Conservation (phyloP, 2,329 filamentous ascomycete genomes). For the Trichophyton rubrum region DNA sequence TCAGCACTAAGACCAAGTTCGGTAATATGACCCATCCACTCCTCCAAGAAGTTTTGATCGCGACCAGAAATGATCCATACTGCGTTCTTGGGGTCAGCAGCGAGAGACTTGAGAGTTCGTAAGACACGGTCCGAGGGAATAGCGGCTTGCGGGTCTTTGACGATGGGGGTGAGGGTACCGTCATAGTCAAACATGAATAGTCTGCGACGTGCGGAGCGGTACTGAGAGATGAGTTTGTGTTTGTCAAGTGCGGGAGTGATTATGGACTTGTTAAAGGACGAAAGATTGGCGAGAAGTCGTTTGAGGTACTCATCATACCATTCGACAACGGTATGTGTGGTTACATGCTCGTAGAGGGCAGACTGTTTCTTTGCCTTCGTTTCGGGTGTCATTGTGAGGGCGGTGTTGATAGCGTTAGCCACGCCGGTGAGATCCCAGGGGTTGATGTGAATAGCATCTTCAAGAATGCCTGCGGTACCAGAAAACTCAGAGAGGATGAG, state of each 20-base stretch:
- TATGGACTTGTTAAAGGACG: slow-evolving; percentile 59
- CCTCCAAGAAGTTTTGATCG: slow-evolving; percentile 79
- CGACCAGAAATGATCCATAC: slow-evolving; percentile 99
- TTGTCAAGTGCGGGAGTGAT: slow-evolving; percentile 74
- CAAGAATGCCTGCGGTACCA: slow-evolving; percentile 75
- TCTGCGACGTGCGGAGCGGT: slow-evolving; percentile 61
- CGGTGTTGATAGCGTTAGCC: slow-evolving; percentile 68
- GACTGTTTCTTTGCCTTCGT: slow-evolving; percentile 57
- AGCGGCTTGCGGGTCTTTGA: slow-evolving; percentile 77
- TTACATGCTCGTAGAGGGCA: slow-evolving; percentile 70
- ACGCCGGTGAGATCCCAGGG: slow-evolving; percentile 84
- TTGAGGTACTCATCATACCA: slow-evolving; percentile 75
- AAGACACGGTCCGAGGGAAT: slow-evolving; percentile 77
- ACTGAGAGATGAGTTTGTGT: slow-evolving; percentile 57
- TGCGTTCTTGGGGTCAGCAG: slow-evolving; percentile 65
- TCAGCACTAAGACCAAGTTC: slow-evolving; percentile 90
- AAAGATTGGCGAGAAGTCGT: slow-evolving; percentile 66
- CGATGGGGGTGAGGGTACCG: slow-evolving; percentile 89
- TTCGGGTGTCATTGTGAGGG: slow-evolving; percentile 60
- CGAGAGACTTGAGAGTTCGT: slow-evolving; percentile 63
- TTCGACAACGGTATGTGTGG: slow-evolving; percentile 68
- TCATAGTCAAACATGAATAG: slow-evolving; percentile 99
- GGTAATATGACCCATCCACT: slow-evolving; percentile 83
- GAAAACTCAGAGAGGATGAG: slow-evolving; percentile 95
- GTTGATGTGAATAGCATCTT: slow-evolving; percentile 87